Evolutionary conservation across 257 asterid genomes (phyloP).

Genomic region (Asclepias syriaca): DNA sequence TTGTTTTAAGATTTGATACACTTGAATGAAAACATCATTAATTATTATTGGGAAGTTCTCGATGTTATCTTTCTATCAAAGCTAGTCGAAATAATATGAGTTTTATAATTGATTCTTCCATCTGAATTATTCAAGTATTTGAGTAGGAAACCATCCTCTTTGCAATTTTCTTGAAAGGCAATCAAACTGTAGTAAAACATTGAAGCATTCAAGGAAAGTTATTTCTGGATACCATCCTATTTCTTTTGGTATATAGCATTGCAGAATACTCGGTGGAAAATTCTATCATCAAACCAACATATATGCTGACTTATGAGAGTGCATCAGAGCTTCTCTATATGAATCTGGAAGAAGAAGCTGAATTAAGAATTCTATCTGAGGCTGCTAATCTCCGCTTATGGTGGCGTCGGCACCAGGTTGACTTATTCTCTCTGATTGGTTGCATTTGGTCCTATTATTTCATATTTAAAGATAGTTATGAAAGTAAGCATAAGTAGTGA

Average conservation of each 20-base stretch:
- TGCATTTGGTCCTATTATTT: neutral
- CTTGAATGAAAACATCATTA: neutral
- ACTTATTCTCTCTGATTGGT: conserved; percentile 18
- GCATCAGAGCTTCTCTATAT: conserved; percentile 91
- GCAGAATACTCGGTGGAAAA: conserved; percentile 89
- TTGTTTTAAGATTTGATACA: neutral
- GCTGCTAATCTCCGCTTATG: conserved; percentile 75
- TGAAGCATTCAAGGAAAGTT: neutral
- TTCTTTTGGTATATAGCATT: conserved; percentile 53
- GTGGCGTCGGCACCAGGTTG: conserved; percentile 90
- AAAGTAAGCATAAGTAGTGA: neutral
- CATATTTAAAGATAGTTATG: neutral
- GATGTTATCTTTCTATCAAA: too few relatives aligned
- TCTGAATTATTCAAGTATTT: neutral
- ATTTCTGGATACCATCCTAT: conserved; percentile 20
- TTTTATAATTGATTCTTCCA: neutral
- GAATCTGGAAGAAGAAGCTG: conserved; percentile 89
- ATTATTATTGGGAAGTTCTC: neutral
- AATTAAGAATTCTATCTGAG: conserved; percentile 79
- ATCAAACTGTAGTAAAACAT: neutral
- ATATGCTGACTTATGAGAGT: conserved; percentile 96
- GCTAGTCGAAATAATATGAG: neutral
- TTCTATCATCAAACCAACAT: conserved; percentile 83
- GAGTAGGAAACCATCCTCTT: neutral
- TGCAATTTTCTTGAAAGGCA: neutral